Percentiles rank a stretch among this genome's conserved stretches.
phyloP scores from a whole-genome alignment of 106 monocot genomes.

The Dactylorhiza incarnata region DNA sequence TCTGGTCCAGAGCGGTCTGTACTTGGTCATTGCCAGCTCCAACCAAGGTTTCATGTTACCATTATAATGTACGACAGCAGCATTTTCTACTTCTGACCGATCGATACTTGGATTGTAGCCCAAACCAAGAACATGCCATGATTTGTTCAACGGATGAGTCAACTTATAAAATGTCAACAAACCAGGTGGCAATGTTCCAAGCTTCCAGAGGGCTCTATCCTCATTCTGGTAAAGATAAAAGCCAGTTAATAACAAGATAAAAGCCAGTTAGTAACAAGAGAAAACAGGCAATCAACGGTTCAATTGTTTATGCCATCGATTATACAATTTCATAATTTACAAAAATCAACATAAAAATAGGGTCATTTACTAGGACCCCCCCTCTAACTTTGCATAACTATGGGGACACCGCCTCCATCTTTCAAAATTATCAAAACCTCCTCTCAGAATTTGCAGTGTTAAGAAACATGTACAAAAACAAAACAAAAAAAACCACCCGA shows the following conservation, averaged over 20 bases:
- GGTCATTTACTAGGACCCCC: no score
- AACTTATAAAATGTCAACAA: slow-evolving; percentile 56
- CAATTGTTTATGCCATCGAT: not conserved
- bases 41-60: slow-evolving; percentile 82
- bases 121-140: slow-evolving; percentile 69
- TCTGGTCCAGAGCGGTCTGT: slow-evolving; percentile 58
- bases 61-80: slow-evolving; percentile 65
- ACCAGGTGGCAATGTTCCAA: slow-evolving; percentile 66
- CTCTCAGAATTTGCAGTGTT: no score
- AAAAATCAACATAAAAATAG: not conserved
- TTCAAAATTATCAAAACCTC: no score
- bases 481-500: no score
- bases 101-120: slow-evolving; percentile 71
- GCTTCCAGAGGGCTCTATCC: slow-evolving; percentile 59
- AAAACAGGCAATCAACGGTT: not conserved
- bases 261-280: not conserved
- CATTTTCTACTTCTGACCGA: slow-evolving; percentile 50
- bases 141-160: slow-evolving; percentile 56
- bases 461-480: no score
- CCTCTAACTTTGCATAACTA: no score
- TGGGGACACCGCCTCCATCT: no score
- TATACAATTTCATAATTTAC: not conserved
- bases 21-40: slow-evolving; percentile 64
- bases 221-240: slow-evolving; percentile 31
- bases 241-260: not conserved